phyloP scores from a whole-genome alignment of 306 rosid genomes.

The Alnus glutinosa region DNA sequence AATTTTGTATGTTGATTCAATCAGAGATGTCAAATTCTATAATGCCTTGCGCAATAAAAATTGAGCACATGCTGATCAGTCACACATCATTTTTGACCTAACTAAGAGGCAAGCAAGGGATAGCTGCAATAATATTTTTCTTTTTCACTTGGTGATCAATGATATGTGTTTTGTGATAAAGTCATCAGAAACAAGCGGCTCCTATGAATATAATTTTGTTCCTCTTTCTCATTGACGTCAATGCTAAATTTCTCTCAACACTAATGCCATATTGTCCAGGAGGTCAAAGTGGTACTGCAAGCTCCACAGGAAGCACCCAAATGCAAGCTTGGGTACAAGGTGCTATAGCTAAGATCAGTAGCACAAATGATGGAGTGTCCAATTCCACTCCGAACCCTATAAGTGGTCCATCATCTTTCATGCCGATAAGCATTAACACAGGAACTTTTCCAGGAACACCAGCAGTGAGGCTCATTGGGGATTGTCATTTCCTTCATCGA shows the following conservation, averaged over 20 bases:
- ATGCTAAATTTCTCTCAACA: background rate
- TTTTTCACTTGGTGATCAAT: background rate
- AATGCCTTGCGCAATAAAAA: background rate
- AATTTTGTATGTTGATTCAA: background rate
- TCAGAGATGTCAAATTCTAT: background rate
- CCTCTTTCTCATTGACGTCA: background rate
- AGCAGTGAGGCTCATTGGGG: constrained; percentile 97
- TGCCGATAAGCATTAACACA: constrained; percentile 97
- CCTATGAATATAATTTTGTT: background rate
- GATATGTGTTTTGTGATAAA: background rate
- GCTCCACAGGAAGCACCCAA: constrained; percentile 83
- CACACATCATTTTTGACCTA: background rate
- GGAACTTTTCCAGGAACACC: constrained; percentile 99
- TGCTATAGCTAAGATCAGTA: constrained; percentile 94
- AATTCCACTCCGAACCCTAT: constrained; percentile 82
- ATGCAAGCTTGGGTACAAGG: constrained; percentile 99
- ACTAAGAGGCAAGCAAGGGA: background rate
- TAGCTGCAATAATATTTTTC: background rate
- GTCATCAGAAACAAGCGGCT: background rate
- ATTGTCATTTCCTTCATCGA: constrained; percentile 95
- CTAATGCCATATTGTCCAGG: constrained; percentile 45
- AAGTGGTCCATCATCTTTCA: constrained; percentile 89
- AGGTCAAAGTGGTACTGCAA: constrained; percentile 73
- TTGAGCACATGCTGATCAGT: constrained; percentile 4
- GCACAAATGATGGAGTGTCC: constrained; percentile 76